Evolutionary conservation across 129 eudicot species (phyloP).

Genomic region (Erigeron canadensis): DNA sequence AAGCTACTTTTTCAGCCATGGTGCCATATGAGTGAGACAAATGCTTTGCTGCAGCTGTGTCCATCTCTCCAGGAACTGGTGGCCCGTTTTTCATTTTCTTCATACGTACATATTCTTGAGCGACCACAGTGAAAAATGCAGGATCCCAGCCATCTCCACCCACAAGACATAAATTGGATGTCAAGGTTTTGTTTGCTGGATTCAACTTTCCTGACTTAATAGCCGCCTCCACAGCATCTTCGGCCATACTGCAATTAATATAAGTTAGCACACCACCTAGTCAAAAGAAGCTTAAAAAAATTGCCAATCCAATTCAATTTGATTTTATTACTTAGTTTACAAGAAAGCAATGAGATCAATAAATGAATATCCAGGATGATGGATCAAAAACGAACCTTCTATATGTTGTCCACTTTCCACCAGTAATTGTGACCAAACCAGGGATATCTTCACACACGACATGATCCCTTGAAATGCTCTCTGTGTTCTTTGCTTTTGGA

Average conservation of each 20-base stretch:
- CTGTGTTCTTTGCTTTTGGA: constrained; percentile 79
- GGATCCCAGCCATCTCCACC: constrained; percentile 97
- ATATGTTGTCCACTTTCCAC: constrained; percentile 99
- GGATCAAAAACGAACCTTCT: constrained; percentile 52
- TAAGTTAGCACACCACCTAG: constrained; percentile 13
- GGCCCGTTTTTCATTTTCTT: constrained; percentile 53
- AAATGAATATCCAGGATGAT: not conserved
- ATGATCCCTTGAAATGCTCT: constrained; percentile 86
- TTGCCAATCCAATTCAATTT: not conserved
- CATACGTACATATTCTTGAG: constrained; percentile 80
- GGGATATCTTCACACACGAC: constrained; percentile 79
- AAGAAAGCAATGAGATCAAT: not conserved
- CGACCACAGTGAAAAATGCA: constrained; percentile 64
- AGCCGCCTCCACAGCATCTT: constrained; percentile 87
- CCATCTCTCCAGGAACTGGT: constrained; percentile 78
- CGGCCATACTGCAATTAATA: constrained; percentile 70
- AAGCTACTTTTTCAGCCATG: constrained; percentile 71
- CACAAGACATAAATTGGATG: constrained; percentile 55
- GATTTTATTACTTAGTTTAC: not conserved
- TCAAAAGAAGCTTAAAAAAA: constrained; percentile 7
- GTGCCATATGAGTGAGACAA: constrained; percentile 87
- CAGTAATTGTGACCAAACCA: constrained; percentile 89
- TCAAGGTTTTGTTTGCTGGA: constrained; percentile 51
- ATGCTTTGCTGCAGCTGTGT: constrained; percentile 84
- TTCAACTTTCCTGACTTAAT: constrained; percentile 70